Evolutionary conservation across 2,329 filamentous ascomycete species (phyloP).

Genomic region (Ophiognomonia clavigignenti-juglandacearum): DNA sequence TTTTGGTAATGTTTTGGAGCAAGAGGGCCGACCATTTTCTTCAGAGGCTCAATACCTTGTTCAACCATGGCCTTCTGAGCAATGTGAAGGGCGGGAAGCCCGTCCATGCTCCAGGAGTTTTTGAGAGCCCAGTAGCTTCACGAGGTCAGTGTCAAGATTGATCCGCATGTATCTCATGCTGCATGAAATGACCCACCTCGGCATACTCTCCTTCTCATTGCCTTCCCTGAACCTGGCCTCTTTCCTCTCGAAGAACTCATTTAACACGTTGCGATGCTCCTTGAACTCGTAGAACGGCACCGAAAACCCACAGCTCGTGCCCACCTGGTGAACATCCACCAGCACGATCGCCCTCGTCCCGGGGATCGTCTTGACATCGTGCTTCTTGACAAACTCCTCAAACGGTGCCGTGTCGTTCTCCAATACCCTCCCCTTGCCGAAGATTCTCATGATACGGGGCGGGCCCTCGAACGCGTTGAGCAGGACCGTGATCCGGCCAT

Average conservation of each 20-base stretch:
- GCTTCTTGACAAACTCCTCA: constrained; percentile 28
- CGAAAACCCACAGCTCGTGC: constrained; percentile 34
- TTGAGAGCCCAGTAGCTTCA: constrained; percentile 35
- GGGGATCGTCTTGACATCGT: constrained; percentile 23
- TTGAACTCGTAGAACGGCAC: constrained; percentile 36
- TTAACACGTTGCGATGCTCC: constrained; percentile 28
- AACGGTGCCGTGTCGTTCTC: constrained; percentile 28
- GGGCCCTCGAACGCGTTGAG: constrained; percentile 48
- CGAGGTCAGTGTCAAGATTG: neutral
- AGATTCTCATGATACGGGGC: constrained; percentile 33
- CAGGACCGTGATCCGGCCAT: constrained; percentile 69
- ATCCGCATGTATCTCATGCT: neutral
- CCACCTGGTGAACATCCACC: constrained; percentile 33
- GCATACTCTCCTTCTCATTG: constrained; percentile 31
- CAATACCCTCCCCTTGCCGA: constrained; percentile 31
- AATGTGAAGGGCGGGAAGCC: constrained; percentile 30
- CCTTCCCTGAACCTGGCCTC: constrained; percentile 26
- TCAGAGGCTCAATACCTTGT: constrained; percentile 28
- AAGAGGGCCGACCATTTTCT: constrained; percentile 34
- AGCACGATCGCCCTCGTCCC: constrained; percentile 32
- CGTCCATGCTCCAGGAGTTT: constrained; percentile 35
- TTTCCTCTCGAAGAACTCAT: constrained; percentile 28
- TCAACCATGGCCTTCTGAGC: constrained; percentile 25
- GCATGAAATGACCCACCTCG: constrained; percentile 19
- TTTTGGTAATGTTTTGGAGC: constrained; percentile 19